Conservation (phyloP, 495 filamentous ascomycete species). For the Pyrenula massariospora region DNA sequence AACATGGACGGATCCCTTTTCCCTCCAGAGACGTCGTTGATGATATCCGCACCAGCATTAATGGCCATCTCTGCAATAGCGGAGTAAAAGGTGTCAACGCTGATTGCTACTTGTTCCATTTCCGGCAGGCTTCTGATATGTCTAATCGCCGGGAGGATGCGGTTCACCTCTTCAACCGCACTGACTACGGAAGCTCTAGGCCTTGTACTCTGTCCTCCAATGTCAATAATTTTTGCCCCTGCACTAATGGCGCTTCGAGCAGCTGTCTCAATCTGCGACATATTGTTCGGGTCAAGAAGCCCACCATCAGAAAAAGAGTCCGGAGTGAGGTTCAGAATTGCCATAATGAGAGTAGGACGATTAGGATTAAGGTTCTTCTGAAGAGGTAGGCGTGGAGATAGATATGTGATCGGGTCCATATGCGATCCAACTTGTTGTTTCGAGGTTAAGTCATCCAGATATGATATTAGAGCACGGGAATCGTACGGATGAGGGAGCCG, state of each 20-base stretch:
- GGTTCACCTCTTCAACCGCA: conserved; percentile 59
- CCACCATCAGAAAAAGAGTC: conserved; percentile 97
- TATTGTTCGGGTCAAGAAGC: conserved; percentile 17
- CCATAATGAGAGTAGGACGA: conserved; percentile 74
- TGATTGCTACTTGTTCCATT: conserved; percentile 53
- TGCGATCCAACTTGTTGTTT: neutral
- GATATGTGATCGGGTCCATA: conserved; percentile 35
- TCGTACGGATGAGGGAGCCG: conserved; percentile 23
- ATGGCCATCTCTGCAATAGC: conserved; percentile 72
- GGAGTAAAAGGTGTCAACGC: conserved; percentile 86
- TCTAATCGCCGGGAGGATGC: conserved; percentile 66
- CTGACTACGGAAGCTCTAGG: conserved; percentile 56
- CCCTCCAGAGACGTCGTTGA: conserved; percentile 91
- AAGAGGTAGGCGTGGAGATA: conserved; percentile 44
- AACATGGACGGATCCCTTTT: conserved; percentile 73
- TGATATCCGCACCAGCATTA: conserved; percentile 75
- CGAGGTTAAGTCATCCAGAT: neutral
- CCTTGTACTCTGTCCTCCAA: conserved; percentile 86
- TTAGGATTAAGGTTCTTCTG: conserved; percentile 50
- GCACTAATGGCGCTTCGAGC: conserved; percentile 45
- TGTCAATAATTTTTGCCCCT: conserved; percentile 77
- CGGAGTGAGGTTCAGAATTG: conserved; percentile 88
- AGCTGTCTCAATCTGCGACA: conserved; percentile 30
- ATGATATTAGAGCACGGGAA: neutral
- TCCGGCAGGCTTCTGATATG: conserved; percentile 55